Evolutionary conservation across 2,329 filamentous ascomycete genomes (phyloP).

Genomic region (Aspergillus hortae): DNA sequence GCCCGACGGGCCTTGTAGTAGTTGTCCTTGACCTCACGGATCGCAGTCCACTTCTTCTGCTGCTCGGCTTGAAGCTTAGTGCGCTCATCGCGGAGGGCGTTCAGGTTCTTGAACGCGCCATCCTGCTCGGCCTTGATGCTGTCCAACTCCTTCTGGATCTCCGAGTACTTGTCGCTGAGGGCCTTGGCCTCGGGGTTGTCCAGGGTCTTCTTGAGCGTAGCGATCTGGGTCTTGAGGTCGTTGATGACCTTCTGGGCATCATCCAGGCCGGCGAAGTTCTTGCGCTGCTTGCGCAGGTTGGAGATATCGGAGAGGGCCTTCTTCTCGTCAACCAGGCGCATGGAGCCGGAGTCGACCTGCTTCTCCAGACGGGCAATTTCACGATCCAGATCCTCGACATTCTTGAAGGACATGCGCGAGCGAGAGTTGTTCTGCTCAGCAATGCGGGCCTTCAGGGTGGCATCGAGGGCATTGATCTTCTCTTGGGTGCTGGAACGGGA

Average conservation of each 20-base stretch:
- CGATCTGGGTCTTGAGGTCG: conserved; percentile 79
- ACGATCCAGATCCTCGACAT: conserved; percentile 77
- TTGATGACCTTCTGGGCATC: conserved; percentile 85
- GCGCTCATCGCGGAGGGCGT: conserved; percentile 78
- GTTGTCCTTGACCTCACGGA: conserved; percentile 84
- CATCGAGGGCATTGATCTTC: conserved; percentile 87
- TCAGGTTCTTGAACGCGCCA: conserved; percentile 82
- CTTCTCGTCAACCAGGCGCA: conserved; percentile 97
- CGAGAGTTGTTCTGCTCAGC: conserved; percentile 83
- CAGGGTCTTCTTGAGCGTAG: conserved; percentile 80
- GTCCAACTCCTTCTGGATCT: conserved; percentile 84
- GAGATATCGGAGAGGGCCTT: conserved; percentile 84
- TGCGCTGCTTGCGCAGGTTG: conserved; percentile 79
- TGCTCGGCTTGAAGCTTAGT: conserved; percentile 79
- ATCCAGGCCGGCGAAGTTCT: conserved; percentile 84
- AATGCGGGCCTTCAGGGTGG: conserved; percentile 80
- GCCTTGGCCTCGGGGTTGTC: conserved; percentile 91
- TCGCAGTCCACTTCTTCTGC: conserved; percentile 76
- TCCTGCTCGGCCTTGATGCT: conserved; percentile 89
- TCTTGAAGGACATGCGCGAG: conserved; percentile 80
- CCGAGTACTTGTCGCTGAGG: conserved; percentile 78
- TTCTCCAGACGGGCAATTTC: conserved; percentile 78
- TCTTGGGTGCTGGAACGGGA: conserved; percentile 75
- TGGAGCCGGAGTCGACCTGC: conserved; percentile 80
- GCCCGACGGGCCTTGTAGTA: conserved; percentile 81